phyloP scores from a whole-genome alignment of 192 early-diverging fungal species.

The Podila horticola region DNA sequence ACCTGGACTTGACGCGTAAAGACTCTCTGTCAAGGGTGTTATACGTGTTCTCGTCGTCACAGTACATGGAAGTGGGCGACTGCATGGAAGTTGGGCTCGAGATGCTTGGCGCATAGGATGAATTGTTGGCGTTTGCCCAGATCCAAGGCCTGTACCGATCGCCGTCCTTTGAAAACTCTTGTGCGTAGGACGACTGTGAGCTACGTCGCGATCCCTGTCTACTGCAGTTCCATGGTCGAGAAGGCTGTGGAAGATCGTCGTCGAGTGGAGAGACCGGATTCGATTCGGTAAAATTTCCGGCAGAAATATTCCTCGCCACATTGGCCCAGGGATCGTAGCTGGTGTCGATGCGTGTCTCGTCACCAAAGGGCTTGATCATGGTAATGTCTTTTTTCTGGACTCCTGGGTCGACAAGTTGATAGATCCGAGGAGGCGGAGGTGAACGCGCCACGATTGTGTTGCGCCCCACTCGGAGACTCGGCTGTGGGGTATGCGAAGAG shows the following conservation, averaged over 20 bases:
- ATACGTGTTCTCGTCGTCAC: background rate
- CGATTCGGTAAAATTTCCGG: background rate
- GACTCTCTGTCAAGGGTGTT: background rate
- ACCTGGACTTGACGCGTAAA: background rate
- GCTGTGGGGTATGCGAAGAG: background rate
- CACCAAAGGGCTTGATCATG: background rate
- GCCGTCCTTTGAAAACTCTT: background rate
- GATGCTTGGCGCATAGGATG: background rate
- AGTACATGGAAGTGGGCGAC: background rate
- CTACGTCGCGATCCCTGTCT: background rate
- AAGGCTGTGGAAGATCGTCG: background rate
- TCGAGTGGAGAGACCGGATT: background rate
- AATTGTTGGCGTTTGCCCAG: background rate
- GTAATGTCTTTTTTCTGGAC: background rate
- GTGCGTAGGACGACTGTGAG: background rate
- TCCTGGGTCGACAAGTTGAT: background rate
- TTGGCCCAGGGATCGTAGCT: background rate
- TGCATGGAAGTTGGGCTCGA: background rate
- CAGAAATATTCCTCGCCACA: background rate
- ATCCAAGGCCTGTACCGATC: background rate
- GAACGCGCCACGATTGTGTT: conserved; percentile 8
- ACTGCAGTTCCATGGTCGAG: background rate
- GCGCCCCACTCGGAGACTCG: conserved; percentile 1
- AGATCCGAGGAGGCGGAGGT: background rate
- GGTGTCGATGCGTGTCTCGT: background rate